These are phyloP conservation scores for Pichia eremophila DNA, from an alignment of 805 yeast species.

Conservation along the genomic window DNA sequence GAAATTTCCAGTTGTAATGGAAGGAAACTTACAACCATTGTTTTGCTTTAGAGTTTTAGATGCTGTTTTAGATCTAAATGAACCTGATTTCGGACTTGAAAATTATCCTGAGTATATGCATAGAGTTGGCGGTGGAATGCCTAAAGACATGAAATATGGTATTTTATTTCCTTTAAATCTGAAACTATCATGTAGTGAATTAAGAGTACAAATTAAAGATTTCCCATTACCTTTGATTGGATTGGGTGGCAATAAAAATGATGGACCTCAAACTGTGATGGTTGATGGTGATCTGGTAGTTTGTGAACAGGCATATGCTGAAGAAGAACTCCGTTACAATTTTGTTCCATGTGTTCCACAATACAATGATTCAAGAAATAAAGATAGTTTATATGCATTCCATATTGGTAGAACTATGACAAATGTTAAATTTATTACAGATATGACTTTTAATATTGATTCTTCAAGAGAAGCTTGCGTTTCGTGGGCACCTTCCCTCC, in stretches of 20 bases:
- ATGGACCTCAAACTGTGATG: conserved; percentile 23
- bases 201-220: conserved; percentile 41
- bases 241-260: conserved; percentile 39
- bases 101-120: conserved; percentile 36
- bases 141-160: conserved; percentile 42
- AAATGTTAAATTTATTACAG: conserved; percentile 47
- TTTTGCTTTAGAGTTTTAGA: conserved; percentile 42
- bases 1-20: conserved; percentile 21
- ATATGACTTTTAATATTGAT: conserved; percentile 35
- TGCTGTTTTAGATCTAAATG: conserved; percentile 36
- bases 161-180: conserved; percentile 43
- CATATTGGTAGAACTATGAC: conserved; percentile 55
- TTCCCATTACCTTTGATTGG: conserved; percentile 50
- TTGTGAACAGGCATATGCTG: conserved; percentile 52
- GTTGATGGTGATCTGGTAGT: conserved; percentile 43
- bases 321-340: conserved; percentile 28
- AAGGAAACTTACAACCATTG: conserved; percentile 38
- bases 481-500: conserved; percentile 58
- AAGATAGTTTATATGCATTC: conserved; percentile 47
- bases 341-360: conserved; percentile 44
- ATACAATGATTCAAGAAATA: conserved; percentile 17
- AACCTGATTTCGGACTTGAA: conserved; percentile 44
- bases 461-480: conserved; percentile 41
- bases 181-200: conserved; percentile 33
- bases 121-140: conserved; percentile 41